Evolutionary conservation across 2,329 filamentous ascomycete species (phyloP).

Genomic region (Botrytis elliptica): DNA sequence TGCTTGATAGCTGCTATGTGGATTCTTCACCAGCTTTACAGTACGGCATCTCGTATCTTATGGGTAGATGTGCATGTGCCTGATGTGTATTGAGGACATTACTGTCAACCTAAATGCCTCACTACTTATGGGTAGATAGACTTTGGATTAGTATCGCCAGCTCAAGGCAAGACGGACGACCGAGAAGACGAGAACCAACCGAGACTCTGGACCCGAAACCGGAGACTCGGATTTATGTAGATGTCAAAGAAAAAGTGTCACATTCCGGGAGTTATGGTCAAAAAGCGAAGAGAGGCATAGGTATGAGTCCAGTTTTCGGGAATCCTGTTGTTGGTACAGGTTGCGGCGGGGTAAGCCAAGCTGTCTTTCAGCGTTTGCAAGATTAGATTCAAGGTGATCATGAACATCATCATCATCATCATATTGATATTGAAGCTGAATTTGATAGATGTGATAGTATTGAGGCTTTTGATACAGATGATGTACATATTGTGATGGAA

Average conservation of each 20-base stretch:
- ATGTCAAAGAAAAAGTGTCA: slow-evolving; percentile 5
- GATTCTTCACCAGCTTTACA: slow-evolving; percentile 1
- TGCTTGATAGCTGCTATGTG: neutral
- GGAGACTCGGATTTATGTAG: slow-evolving; percentile 13
- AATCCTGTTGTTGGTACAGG: neutral
- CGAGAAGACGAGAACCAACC: neutral
- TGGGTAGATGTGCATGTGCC: neutral
- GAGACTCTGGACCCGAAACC: slow-evolving; percentile 15
- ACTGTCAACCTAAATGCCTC: neutral
- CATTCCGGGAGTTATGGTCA: neutral
- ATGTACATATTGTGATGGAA: neutral
- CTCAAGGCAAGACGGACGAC: neutral
- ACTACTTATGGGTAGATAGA: neutral
- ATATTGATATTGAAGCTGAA: slow-evolving; percentile 1
- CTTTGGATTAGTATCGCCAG: neutral
- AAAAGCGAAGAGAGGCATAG: neutral
- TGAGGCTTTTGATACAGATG: slow-evolving; percentile 1
- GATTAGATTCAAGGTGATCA: slow-evolving; percentile 3
- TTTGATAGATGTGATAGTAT: slow-evolving; percentile 1
- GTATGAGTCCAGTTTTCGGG: neutral
- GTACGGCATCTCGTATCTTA: neutral
- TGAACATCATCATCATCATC: neutral
- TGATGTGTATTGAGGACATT: neutral
- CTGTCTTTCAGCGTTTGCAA: neutral
- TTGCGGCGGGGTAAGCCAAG: neutral